Conservation (phyloP, 2,329 filamentous ascomycete species). For the Apiospora hydei region DNA sequence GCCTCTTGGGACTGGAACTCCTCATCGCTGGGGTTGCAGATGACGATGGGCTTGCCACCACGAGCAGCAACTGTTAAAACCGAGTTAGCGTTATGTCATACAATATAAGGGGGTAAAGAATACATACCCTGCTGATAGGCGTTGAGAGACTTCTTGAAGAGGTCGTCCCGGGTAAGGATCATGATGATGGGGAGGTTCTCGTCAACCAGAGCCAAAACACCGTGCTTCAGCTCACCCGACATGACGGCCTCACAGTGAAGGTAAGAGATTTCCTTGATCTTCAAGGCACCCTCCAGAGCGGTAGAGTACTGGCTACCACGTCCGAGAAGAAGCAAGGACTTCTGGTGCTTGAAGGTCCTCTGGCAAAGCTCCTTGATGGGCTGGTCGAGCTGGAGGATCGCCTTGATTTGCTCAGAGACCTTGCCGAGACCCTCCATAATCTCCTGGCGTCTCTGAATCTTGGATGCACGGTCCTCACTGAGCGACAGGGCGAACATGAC, state of each 20-base stretch:
- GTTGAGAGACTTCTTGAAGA: conserved; percentile 99
- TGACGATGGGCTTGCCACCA: conserved; percentile 95
- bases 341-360: conserved; percentile 95
- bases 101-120: not conserved
- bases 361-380: conserved; percentile 94
- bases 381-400: conserved; percentile 89
- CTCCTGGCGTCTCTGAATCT: conserved; percentile 88
- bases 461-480: conserved; percentile 95
- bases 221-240: conserved; percentile 99
- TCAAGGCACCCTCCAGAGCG: conserved; percentile 94
- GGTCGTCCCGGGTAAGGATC: conserved; percentile 94
- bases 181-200: conserved; percentile 99
- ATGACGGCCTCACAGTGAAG: conserved; percentile 99
- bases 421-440: conserved; percentile 93
- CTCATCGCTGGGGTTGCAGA: conserved; percentile 89
- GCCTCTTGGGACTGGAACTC: conserved; percentile 90
- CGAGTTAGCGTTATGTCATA: not conserved
- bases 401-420: conserved; percentile 89
- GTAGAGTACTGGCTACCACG: conserved; percentile 97
- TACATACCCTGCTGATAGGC: conserved; percentile 92
- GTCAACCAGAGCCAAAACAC: conserved; percentile 94
- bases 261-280: conserved; percentile 99
- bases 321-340: conserved; percentile 90
- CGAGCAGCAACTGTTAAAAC: conserved; percentile 81
- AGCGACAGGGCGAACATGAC: conserved; percentile 98